phyloP scores from a whole-genome alignment of 441 rosid genomes.

The Euphorbia schlechtendalii region DNA sequence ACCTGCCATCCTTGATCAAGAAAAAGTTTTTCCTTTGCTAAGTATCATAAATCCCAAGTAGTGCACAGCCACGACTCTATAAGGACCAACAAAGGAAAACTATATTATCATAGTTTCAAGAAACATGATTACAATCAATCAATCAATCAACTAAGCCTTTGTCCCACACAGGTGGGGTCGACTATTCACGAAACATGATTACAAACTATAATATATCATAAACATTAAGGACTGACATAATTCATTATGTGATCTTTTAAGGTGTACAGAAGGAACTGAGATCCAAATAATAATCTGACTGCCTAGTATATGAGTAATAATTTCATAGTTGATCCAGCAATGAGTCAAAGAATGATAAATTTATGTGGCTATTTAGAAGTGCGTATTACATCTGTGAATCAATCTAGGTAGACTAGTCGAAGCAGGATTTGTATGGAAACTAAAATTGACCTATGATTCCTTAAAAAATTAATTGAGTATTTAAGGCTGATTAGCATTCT shows the following conservation, averaged over 20 bases:
- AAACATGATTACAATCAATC: no score
- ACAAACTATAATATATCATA: neutral
- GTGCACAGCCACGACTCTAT: constrained; percentile 92
- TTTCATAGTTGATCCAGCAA: neutral
- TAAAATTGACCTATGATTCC: no score
- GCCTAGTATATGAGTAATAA: neutral
- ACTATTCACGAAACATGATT: no score
- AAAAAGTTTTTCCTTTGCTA: constrained; percentile 77
- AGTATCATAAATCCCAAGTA: constrained; percentile 72
- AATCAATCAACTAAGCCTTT: no score
- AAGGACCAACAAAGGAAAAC: constrained; percentile 6
- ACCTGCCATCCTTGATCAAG: constrained; percentile 97
- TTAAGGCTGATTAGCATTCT: no score
- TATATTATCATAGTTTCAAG: neutral
- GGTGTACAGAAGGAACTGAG: neutral
- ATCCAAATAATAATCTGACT: neutral
- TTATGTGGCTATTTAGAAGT: no score
- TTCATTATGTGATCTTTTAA: neutral
- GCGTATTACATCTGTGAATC: no score
- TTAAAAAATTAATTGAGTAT: no score
- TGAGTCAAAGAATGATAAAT: neutral
- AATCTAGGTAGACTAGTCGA: no score
- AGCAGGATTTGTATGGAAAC: no score
- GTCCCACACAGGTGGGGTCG: no score
- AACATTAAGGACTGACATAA: neutral